Base-by-base conservation (phyloP, 192 early-diverging fungal species). In the Coemansia sp. region DNA sequence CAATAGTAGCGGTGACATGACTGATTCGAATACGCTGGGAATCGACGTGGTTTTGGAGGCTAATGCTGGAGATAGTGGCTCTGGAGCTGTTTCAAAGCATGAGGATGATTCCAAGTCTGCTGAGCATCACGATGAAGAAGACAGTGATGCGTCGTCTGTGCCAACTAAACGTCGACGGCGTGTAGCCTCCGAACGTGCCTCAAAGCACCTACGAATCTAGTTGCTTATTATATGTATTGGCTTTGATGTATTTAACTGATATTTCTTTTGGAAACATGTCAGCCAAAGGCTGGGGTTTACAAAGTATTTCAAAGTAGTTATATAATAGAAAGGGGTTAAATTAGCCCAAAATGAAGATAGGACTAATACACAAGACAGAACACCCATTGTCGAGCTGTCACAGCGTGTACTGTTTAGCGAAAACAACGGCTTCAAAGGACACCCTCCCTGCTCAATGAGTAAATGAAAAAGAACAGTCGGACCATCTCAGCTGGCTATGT, bases 101-200 rank as follows among this genome's bases (percentile, higher is more conserved):
- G 76, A 72, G 18, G 71, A 70, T n/a, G 68, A 73, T 21, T 13
- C 34, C 13, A 61, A 59, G 21, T 37, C 52, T 12, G 12, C 21
- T 25, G 61, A 63, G 2, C 52, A 72, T 15, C 71, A 73, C 7
- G 77, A 74, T 10, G 71, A 53, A 13, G 72, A 80, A 10, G 77
- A 80, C 21, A 80, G 77, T 66, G 77, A 80, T 29, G 69, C 68
- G 23, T 80, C 77, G 55, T 58, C 65, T 7, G 53, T 31, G 15
- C 72, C 72, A 20, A 34, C 77, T 10, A 80, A 74, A 63, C 77
- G 77, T 53, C 60, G 39, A 34, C 68, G 77, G 46, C 77, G 77
- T 12, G 39, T 74, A 42, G 72, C 77, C 8, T 80, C 77, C 0
- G 77, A 74, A 48, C 77, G 77, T 26, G 77, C 69, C 8, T 67